Evolutionary conservation across 164 flowering plant species (phyloP), one percentile per base, ranked within the genome.

Genomic region (Vitis riparia): DNA sequence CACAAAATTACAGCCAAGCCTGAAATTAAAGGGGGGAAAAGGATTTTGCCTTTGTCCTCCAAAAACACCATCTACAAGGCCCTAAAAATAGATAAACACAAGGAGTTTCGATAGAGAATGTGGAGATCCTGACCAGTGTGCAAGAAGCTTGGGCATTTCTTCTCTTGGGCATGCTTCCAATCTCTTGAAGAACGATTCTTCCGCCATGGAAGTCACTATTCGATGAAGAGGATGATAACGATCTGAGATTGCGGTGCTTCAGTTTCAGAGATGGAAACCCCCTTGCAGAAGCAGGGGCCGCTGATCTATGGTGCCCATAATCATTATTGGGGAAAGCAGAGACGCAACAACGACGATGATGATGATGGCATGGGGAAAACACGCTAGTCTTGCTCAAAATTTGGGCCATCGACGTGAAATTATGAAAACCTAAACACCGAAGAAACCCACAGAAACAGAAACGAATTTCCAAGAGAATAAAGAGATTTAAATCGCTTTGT

Each of bases 171-270:
- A 51, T 16, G 29, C 32, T 49, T 52, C 52, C 61, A 13, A 56
- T 32, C 29, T 68, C 59, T 57, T 57, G 72, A 29, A 69, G 48
- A 68, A 65, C 65, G 30, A 76, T 23, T 17, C 66, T 65, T 17
- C 27, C 29, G 8, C 89, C 86, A 69, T 71, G 58, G 57, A 82
- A 75, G 14, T 76, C 79, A 58, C 76, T 70, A 2, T 49, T 15
- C 8, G 63, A 59, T 9, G 81, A 77, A 11, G 73, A 63, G 13
- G 68, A 48, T 14, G 63, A 37, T 37, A 37, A 51, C 1, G 68
- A 68, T 56, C 76, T 72, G 49, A 73, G 14, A 23, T 58, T 63
- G 53, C 73, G 44, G 8, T 71, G 32, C 56, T 71, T 71, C 61
- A 73, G 14, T 9, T 63, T 72, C 67, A 75, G 61, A 63, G 81